Conservation (phyloP, 768 basidiomycete genomes). For the Tephrocybe sp. region DNA sequence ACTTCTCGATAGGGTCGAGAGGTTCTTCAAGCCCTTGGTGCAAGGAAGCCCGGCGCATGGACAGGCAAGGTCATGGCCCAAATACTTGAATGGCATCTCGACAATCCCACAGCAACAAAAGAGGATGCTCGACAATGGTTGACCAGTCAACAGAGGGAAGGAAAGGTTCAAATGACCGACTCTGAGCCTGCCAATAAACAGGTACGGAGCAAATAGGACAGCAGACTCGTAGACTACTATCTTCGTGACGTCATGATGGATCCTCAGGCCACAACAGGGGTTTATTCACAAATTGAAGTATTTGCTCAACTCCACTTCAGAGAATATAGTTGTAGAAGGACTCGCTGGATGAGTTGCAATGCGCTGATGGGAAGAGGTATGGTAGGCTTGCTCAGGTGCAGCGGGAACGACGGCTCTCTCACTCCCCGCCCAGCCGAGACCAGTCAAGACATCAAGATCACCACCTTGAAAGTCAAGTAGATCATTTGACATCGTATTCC, state of each 20-base stretch:
- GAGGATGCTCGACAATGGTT: constrained; percentile 75
- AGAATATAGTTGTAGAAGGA: neutral
- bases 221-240: neutral
- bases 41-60: constrained; percentile 65
- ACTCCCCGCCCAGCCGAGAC: too few relatives aligned
- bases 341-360: neutral
- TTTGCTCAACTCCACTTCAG: constrained; percentile 10
- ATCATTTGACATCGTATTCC: too few relatives aligned
- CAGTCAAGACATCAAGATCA: too few relatives aligned
- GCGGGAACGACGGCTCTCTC: too few relatives aligned
- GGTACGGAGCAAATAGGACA: constrained; percentile 30
- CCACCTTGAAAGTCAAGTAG: too few relatives aligned
- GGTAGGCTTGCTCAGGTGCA: too few relatives aligned
- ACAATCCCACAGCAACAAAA: constrained; percentile 62
- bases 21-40: constrained; percentile 50
- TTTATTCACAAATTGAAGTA: constrained; percentile 14
- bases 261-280: neutral
- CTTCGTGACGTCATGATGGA: neutral
- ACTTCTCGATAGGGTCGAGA: constrained; percentile 61
- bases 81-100: constrained; percentile 84
- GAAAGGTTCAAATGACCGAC: constrained; percentile 34
- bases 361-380: neutral
- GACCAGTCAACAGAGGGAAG: constrained; percentile 44
- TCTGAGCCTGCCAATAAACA: constrained; percentile 37
- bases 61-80: constrained; percentile 59